phyloP scores from a whole-genome alignment of 345 rosid species.

The Limnanthes douglasii region DNA sequence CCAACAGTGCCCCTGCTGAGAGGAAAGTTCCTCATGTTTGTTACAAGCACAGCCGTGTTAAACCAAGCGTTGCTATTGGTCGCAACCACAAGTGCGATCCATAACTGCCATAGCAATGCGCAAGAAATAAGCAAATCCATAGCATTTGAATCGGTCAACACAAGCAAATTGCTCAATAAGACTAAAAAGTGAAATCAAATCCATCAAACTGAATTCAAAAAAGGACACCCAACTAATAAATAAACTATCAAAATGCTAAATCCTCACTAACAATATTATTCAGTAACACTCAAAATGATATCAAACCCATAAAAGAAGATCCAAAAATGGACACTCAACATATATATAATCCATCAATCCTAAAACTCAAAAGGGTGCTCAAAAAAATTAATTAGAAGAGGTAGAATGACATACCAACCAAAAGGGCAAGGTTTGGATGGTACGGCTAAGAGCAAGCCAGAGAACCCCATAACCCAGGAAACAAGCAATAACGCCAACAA shows the following conservation, averaged over 20 bases:
- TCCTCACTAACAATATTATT: not conserved
- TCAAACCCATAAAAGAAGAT: not conserved
- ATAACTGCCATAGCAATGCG: conserved; percentile 37
- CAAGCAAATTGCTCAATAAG: not conserved
- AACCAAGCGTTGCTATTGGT: conserved; percentile 74
- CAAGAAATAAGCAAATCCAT: conserved; percentile 1
- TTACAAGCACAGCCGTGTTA: conserved; percentile 62
- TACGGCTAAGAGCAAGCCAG: conserved; percentile 65
- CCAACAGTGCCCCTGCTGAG: conserved; percentile 56
- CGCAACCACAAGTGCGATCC: conserved; percentile 55
- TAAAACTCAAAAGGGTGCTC: not conserved
- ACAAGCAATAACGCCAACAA: conserved; percentile 48
- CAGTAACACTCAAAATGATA: no score
- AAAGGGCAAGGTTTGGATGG: conserved; percentile 46
- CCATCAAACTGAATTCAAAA: not conserved
- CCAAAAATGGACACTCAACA: not conserved
- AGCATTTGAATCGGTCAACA: no score
- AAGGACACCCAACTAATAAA: not conserved
- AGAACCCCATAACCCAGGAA: conserved; percentile 82
- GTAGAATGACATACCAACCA: conserved; percentile 72
- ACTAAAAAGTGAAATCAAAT: conserved; percentile 1
- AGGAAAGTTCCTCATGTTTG: conserved; percentile 80
- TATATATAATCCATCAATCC: no score
- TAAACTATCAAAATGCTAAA: conserved; percentile 3
- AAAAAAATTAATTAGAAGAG: not conserved